Base-by-base conservation (phyloP, 164 flowering plant species). In the Piper longum region DNA sequence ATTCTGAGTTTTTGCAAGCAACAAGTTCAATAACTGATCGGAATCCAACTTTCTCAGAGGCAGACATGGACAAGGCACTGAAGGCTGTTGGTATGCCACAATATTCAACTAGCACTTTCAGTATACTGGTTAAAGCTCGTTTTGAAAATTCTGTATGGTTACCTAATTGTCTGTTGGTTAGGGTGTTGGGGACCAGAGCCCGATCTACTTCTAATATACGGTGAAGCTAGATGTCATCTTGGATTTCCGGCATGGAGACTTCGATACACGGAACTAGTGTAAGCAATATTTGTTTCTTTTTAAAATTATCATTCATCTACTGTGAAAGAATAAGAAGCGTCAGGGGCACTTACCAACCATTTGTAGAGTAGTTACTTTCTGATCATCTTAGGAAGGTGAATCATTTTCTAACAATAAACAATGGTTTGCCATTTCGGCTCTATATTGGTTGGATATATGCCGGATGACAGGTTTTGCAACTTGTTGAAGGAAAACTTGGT, bases 231-330 rank as follows among this genome's bases (percentile, higher is more conserved):
- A 26, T 26, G 36, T 26, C 95, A 91, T 73, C 72, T 83, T 18
- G 99, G 99, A 41, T 95, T 87, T 72, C 96, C 97, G 59, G 79
- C 95, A 9, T 91, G 99, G 96, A 83, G 96, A 73, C 64, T 86
- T 56, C 80, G 84, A 43, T 89, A 89, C 72, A 86, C 98, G 11
- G 98, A 89, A 84, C 85, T 93, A 57, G 79, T 87, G 99, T 90
- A 59, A 84, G 96, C 79, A 26, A 26, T 26, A 26, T 26, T 26
- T 26, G 36, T 26, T 26, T 26, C 36, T 26, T 26, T 26, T 26
- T 26, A 26, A 26, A 26, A 26, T 26, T 26, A 26, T 26, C 36
- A 26, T 26, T 26, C 36, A 26, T 26, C 36, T 26, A 26, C 36
- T 26, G 36, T 26, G 36, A 26, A 26, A 26, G 36, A 2, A 26